A percentile compares a stretch with the other conserved stretches of the same genome.
Conservation (phyloP, 1,139 yeast genomes). For the Candida freyschussii region DNA sequence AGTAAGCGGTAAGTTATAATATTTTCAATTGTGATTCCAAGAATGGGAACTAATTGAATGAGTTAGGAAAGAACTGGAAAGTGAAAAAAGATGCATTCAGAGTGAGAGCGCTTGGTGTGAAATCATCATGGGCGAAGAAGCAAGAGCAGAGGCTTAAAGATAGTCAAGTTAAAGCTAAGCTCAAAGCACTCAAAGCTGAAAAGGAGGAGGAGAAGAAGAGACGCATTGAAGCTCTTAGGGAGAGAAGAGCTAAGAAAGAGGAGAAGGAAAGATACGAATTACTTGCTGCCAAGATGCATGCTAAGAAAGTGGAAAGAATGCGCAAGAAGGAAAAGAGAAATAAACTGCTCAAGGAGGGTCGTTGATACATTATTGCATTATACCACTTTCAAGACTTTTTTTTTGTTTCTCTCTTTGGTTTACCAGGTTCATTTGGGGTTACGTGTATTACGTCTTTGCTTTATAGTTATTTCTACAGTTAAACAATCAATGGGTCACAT, state of each 20-base stretch:
- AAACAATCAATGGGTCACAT: too few species aligned
- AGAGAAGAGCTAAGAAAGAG: constrained; percentile 63
- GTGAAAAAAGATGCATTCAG: constrained; percentile 44
- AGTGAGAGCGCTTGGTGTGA: constrained; percentile 32
- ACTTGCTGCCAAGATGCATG: constrained; percentile 70
- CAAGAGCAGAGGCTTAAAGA: constrained; percentile 35
- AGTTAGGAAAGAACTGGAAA: constrained; percentile 44
- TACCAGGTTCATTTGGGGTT: neutral
- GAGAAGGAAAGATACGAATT: constrained; percentile 71
- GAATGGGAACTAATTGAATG: neutral
- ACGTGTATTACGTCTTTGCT: constrained; percentile 1
- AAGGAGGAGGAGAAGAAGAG: constrained; percentile 49
- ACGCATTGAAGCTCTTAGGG: constrained; percentile 51
- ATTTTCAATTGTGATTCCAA: neutral
- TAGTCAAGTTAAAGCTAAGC: constrained; percentile 37
- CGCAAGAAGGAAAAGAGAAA: constrained; percentile 80
- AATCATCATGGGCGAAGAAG: constrained; percentile 34
- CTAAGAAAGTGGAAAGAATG: constrained; percentile 72
- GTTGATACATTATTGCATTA: too few species aligned
- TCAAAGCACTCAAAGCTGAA: constrained; percentile 55
- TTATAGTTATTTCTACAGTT: neutral
- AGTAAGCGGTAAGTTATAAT: constrained; percentile 20
- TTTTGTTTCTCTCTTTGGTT: neutral
- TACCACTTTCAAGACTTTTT: too few species aligned
- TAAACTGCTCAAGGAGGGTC: constrained; percentile 63